Base-by-base conservation (phyloP, 371 early-diverging fungal species). In the Mortierella polycephala region DNA sequence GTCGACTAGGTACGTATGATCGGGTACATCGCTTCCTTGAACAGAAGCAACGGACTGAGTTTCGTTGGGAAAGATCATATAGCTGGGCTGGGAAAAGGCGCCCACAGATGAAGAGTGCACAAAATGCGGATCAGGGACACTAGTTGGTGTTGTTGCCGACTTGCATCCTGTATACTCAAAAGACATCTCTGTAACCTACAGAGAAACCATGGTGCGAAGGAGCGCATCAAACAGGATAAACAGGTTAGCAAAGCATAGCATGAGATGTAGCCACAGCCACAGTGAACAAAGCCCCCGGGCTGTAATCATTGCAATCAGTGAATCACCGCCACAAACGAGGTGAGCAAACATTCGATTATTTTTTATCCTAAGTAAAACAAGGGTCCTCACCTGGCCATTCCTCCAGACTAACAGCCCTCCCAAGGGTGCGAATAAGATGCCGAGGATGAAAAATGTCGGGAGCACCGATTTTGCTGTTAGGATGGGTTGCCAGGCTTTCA, bases 401-500 rank as follows among this genome's bases (percentile, higher is more conserved):
- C 86, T 87, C 88, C 91, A 92, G 40, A 88, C 84, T 8, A 95
- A 81, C 47, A 93, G 64, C 14, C 92, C 94, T 59, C 99, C 99
- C 60, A 98, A 83, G 7, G 98, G 98, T 37, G 95, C 89, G 82
- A 97, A 98, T 7, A 96, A 81, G 18, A 94, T 86, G 12, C 98
- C 99, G 61, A 99, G 84, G 54, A 93, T 83, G 75, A 98, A 96
- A 65, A 97, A 92, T 5, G 95, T 91, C 0, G 98, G 98, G 5
- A 98, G 83, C 7, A 96, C 98, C 46, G 93, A 90, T 67, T 93
- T 94, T 63, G 99, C 98, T 21, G 97, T 98, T 46, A 99, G 85
- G 18, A 99, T 92, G 4, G 99, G 99, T 82, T 98, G 98, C 98
- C 97, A 99, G 8, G 98, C 96, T 66, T 95, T 95, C 73, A 99